Base-by-base conservation (phyloP, 108 stramenopile genomes). In the Epipyxis sp. region DNA sequence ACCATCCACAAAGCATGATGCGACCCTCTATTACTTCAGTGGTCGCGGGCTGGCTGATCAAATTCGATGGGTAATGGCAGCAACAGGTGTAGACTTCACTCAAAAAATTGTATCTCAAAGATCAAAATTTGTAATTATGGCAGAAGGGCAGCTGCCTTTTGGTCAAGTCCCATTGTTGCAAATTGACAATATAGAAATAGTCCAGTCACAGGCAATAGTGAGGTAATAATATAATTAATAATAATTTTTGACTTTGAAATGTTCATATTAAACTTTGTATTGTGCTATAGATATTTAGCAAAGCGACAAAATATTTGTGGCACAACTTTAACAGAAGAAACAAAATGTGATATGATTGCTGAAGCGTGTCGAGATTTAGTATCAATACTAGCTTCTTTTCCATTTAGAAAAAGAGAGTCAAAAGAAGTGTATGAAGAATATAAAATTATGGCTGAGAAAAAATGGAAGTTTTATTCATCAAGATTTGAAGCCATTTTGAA, bases 21-120 rank as follows among this genome's bases (percentile, higher is more conserved):
- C 71, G 25, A 74, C 71, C 25, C 32, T 74, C 42, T 74, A 74
- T 39, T 74, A 74, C 50, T 74, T 74, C 50, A 42, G 13, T 13
- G 71, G 71, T 10, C 44, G 71, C 37, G 71, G 71, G 27, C 71
- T 46, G 27, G 71, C 71, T 29, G 71, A 74, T 74, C 71, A 74
- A 25, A 3, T 74, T 3, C n/a, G 71, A 6, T 74, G 71, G 71
- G 6, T 74, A 42, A 6, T 74, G 71, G 71, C 71, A 3, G 71
- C 71, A 32, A 39, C 13, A 32, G 34, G 34, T 29, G 34, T 39
- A 42, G 16, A 16, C 27, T 74, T 74, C 50, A 46, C 44, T 10
- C 71, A 74, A 32, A 46, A 57, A 39, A 27, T 74, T 10, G 43
- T 74, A 37, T 54, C 46, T 13, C 46, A 74, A 30, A 13, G 71